Conservation (phyloP, 805 yeast species). For the Lipomyces oligophaga region DNA sequence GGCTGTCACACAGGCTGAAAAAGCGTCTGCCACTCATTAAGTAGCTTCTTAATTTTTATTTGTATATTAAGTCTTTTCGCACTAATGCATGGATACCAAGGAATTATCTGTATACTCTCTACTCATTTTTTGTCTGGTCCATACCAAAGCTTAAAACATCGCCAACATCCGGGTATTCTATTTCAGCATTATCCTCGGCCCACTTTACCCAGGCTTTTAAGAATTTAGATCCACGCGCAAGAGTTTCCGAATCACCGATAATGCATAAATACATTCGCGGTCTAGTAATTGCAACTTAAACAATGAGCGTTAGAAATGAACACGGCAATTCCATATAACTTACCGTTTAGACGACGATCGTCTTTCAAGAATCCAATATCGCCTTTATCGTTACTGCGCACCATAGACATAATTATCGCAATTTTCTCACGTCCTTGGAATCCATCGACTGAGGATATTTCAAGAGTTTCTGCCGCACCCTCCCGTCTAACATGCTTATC, state of each 20-base stretch:
- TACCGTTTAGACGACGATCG: slow-evolving; percentile 62
- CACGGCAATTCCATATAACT: background rate
- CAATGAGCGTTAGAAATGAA: background rate
- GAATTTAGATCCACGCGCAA: slow-evolving; percentile 45
- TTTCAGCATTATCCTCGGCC: slow-evolving; percentile 63
- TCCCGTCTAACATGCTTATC: slow-evolving; percentile 40
- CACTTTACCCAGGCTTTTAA: slow-evolving; percentile 64
- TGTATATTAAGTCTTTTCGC: no score
- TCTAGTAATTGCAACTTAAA: slow-evolving; percentile 79
- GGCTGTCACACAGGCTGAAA: slow-evolving; percentile 23
- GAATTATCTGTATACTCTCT: no score
- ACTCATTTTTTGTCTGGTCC: slow-evolving; percentile 3
- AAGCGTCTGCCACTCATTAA: no score
- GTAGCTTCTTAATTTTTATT: no score
- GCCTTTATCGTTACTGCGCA: slow-evolving; percentile 66
- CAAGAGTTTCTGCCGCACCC: slow-evolving; percentile 46
- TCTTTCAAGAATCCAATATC: slow-evolving; percentile 84
- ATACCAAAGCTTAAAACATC: slow-evolving; percentile 27
- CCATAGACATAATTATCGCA: slow-evolving; percentile 72
- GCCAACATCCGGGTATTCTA: slow-evolving; percentile 59
- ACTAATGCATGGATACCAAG: no score
- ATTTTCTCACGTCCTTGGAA: slow-evolving; percentile 97
- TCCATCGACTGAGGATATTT: slow-evolving; percentile 89
- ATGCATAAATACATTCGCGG: slow-evolving; percentile 81
- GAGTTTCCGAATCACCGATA: slow-evolving; percentile 78